Evolutionary conservation across 192 early-diverging fungal species (phyloP), one percentile per base, ranked within the genome.

Genomic region (Coemansia sp.): DNA sequence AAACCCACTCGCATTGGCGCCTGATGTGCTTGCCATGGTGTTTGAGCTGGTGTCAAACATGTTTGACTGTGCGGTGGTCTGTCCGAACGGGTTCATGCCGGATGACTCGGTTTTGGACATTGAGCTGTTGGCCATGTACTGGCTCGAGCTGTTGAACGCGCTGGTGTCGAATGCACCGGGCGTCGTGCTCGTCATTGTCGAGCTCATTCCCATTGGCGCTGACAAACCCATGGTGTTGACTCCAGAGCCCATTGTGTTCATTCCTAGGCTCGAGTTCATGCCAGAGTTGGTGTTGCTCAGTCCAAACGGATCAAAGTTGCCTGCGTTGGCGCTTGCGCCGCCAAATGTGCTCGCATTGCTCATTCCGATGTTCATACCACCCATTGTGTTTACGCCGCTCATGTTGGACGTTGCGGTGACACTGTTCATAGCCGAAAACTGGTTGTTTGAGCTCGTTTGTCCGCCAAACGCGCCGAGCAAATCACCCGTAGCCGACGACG

Each of bases 221-320:
- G 56, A 36, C 54, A 72, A 65, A 23, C 51, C 46, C 20, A 40
- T 47, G 50, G 44, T 23, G 31, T 49, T 37, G 20, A 54, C 47
- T 15, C 56, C 56, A 14, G 37, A 37, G 64, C 47, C 58, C 8
- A 28, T 15, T 36, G 28, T 46, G 10, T 8, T 47, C 56, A 42
- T 46, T 25, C 52, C 40, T 5, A n/a, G 26, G 38, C 11, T 44
- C 23, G 58, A 15, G 25, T 18, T 38, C 53, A 64, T 61, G 4
- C 66, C 61, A 14, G 25, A 28, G 15, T 51, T 50, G 34, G 26
- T 26, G 37, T 20, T 31, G 37, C 28, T 61, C 24, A 74, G 61
- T 1, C 73, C 79, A 60, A 81, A 76, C 58, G 72, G 72, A 66
- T 81, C 79, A 63, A 81, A 81, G 37, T 52, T 63, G 3, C 34